Conservation (phyloP, 768 basidiomycete genomes). For the Ramaria rubella region DNA sequence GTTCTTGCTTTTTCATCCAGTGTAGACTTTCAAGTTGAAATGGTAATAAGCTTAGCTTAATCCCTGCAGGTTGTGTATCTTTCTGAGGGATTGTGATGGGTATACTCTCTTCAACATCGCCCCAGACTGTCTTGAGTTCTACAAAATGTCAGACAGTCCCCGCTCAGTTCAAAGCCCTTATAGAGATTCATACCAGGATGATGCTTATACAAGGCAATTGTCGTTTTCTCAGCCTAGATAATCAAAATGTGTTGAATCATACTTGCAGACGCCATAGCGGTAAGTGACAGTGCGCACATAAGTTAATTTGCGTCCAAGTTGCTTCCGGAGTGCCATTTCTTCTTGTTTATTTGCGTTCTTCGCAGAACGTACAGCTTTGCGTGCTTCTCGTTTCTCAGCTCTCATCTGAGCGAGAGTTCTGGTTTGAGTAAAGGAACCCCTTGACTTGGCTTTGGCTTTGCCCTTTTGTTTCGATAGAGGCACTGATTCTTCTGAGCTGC, state of each 20-base stretch:
- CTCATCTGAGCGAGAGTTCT: slow-evolving; percentile 15
- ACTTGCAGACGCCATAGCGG: not conserved
- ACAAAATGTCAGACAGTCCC: not conserved
- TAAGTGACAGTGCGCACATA: slow-evolving; percentile 38
- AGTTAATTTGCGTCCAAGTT: slow-evolving; percentile 71
- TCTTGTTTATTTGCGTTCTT: slow-evolving; percentile 35
- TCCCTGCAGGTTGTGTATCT: slow-evolving; percentile 71
- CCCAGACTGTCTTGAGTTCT: slow-evolving; percentile 82
- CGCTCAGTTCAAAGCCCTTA: not conserved
- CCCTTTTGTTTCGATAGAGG: slow-evolving; percentile 25
- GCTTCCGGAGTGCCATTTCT: slow-evolving; percentile 41
- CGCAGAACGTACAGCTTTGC: slow-evolving; percentile 23
- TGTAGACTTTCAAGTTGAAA: slow-evolving; percentile 93
- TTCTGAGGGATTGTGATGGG: slow-evolving; percentile 57
- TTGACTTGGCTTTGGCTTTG: slow-evolving; percentile 32
- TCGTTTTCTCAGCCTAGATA: slow-evolving; percentile 61
- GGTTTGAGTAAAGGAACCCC: slow-evolving; percentile 10
- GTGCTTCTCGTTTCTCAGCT: slow-evolving; percentile 15
- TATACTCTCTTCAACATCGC: slow-evolving; percentile 63
- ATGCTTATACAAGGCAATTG: slow-evolving; percentile 53
- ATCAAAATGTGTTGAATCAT: not conserved
- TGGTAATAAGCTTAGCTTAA: slow-evolving; percentile 82
- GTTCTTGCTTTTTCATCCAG: slow-evolving; percentile 96
- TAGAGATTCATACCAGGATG: slow-evolving; percentile 42
- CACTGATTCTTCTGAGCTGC: slow-evolving; percentile 14